Base-by-base conservation (phyloP, 2,329 filamentous ascomycete species). In the Colletotrichum gloeosporioides region DNA sequence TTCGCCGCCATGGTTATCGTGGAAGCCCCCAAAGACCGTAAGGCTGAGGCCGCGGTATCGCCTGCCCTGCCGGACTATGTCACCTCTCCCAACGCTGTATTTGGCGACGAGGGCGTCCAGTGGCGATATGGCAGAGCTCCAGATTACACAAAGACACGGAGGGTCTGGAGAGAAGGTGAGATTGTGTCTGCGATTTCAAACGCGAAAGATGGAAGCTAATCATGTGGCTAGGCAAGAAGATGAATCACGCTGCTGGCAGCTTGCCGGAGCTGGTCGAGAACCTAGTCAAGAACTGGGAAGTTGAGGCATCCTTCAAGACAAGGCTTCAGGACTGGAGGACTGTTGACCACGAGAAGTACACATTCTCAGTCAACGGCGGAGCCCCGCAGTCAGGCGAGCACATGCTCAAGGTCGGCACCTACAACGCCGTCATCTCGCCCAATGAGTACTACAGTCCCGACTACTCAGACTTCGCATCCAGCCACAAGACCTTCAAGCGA, bases 201-300 rank as follows among this genome's bases (percentile, higher is more conserved):
- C 44, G 44, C 44, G 44, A 53, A 53, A 0, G 6, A 10, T 3
- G 18, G n/a, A 53, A 22, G 12, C 57, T 73, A 16, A 73, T 31
- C 3, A 13, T 3, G 15, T 6, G 4, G n/a, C 31, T 80, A 94
- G 92, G 90, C 69, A 93, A 92, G 82, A 86, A 84, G 44, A 87
- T 85, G 83, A 88, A 84, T 79, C 92, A 94, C 82, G 83, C 84
- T 62, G 86, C 90, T 5, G 88, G 87, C 44, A 92, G 89, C 72
- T 88, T 94, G 4, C 88, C 90, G 16, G 84, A 88, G 65, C 88
- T 94, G 6, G 92, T 94, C 53, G 90, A 94, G 82, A 94, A 94
- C 80, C 88, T 94, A 2, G 92, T 94, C 81, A 94, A 94, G 85
- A 94, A 94, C 82, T 94, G 92, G 93, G 92, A 94, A 82, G 90